These are phyloP conservation scores for Warburgia ugandensis DNA, from an alignment of 164 flowering plant genomes.

Conservation along the genomic window DNA sequence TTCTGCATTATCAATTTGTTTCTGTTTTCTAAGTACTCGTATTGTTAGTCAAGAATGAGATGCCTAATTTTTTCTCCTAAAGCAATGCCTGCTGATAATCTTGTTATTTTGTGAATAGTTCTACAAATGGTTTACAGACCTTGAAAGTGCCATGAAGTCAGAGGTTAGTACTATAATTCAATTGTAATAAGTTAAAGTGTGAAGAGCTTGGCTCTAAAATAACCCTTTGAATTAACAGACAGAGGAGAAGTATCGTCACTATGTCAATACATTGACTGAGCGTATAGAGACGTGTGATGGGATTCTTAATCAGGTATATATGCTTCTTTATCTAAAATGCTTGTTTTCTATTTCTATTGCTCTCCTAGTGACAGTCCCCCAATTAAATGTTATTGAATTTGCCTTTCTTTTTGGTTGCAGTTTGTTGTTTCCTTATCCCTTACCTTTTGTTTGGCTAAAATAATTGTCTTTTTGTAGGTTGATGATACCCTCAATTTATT, in stretches of 20 bases:
- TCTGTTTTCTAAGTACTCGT: neutral
- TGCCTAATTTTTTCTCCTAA: neutral
- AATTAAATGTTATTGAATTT: no score
- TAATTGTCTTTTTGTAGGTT: conserved; percentile 46
- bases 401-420: no score
- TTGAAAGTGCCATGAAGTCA: conserved; percentile 92
- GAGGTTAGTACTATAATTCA: conserved; percentile 52
- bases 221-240: conserved; percentile 44
- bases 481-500: conserved; percentile 80
- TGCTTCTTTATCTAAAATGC: no score
- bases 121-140: conserved; percentile 94
- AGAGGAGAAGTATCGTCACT: conserved; percentile 93
- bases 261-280: conserved; percentile 70
- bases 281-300: conserved; percentile 88
- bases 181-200: conserved; percentile 2
- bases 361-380: no score
- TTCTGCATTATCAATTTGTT: neutral
- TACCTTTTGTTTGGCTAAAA: conserved; percentile 1
- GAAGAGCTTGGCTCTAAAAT: conserved; percentile 10
- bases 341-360: no score
- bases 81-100: neutral
- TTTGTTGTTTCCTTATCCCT: neutral
- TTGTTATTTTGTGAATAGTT: conserved; percentile 49
- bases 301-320: conserved; percentile 61
- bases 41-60: neutral